phyloP scores from a whole-genome alignment of 306 rosid species.

The Astragalus glycyphyllos region DNA sequence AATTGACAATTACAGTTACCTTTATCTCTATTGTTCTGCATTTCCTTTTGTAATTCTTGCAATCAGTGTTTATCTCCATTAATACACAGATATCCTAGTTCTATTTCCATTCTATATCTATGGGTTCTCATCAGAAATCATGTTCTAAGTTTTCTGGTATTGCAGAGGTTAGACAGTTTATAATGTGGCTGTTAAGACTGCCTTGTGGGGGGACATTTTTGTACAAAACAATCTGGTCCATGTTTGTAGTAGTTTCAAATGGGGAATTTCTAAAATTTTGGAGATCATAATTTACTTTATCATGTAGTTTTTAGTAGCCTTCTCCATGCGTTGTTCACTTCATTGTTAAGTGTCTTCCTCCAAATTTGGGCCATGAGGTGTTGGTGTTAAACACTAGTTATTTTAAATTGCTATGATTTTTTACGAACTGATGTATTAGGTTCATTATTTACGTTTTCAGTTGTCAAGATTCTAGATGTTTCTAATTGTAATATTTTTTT shows the following conservation, averaged over 20 bases:
- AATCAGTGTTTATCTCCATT: too few species aligned
- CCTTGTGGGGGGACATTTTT: slow-evolving; percentile 57
- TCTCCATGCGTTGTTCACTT: neutral
- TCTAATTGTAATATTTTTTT: neutral
- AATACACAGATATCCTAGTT: too few species aligned
- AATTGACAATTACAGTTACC: too few species aligned
- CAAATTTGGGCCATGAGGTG: neutral
- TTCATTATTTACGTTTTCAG: neutral
- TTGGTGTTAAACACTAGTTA: slow-evolving; percentile 13
- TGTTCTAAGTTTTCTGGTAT: slow-evolving; percentile 70
- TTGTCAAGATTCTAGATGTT: slow-evolving; percentile 1
- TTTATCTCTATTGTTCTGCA: too few species aligned
- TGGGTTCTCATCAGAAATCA: too few species aligned
- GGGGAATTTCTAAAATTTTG: neutral
- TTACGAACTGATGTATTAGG: neutral
- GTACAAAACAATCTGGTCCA: slow-evolving; percentile 68
- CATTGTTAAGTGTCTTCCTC: neutral
- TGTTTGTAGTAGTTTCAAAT: slow-evolving; percentile 51
- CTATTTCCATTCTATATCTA: too few species aligned
- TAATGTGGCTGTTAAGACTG: slow-evolving; percentile 54
- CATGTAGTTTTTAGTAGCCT: neutral
- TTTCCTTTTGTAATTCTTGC: too few species aligned
- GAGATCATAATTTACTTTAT: slow-evolving; percentile 4
- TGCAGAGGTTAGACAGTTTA: slow-evolving; percentile 66
- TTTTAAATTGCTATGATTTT: neutral